Evolutionary conservation across 345 rosid genomes (phyloP), one percentile per base, ranked within the genome.

Genomic region (Boechera stricta): DNA sequence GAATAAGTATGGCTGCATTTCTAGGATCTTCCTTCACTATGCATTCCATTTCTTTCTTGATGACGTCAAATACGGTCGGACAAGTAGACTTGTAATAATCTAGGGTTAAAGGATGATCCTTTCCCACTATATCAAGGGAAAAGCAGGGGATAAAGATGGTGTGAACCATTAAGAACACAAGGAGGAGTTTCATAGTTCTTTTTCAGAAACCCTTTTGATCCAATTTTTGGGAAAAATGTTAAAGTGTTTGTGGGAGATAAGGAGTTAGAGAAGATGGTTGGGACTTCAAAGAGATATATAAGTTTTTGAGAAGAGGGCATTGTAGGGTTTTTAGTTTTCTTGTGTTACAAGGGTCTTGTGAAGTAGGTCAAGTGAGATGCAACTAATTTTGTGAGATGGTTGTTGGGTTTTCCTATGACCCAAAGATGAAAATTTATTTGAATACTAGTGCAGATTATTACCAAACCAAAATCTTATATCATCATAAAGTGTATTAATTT

Each of bases 31-130:
- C 85, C 10, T 88, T 84, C 39, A 94, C 95, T 4, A 88, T 92
- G 61, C 98, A 94, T 72, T 92, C 98, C 92, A 89, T 90, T 81
- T 92, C 98, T 78, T 87, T 90, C 82, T 76, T 86, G 52, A 95
- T 78, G 59, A 90, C 83, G 24, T 92, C 89, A 15, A 86, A 86
- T 53, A 80, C 88, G 5, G 80, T 72, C 0, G 98, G 98, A 79
- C 98, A 94, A 3, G 89, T 79, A 8, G 88, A 80, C 57, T 69
- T 75, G 80, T 95, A 92, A 83, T 95, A 83, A 74, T 90, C 92
- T 76, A 92, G 26, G 1, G 89, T 85, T 71, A 92, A 83, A 0
- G 85, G 85, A 79, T 89, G 77, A 21, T 82, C 56, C 13, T 80
- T 67, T 38, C 77, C 83, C 0, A 85, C 81, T 41, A 60, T 7